A percentile compares a stretch with the other conserved stretches of the same genome.
Evolutionary conservation across 331 rosid genomes (phyloP).

Genomic region (Pyracantha coccinea): DNA sequence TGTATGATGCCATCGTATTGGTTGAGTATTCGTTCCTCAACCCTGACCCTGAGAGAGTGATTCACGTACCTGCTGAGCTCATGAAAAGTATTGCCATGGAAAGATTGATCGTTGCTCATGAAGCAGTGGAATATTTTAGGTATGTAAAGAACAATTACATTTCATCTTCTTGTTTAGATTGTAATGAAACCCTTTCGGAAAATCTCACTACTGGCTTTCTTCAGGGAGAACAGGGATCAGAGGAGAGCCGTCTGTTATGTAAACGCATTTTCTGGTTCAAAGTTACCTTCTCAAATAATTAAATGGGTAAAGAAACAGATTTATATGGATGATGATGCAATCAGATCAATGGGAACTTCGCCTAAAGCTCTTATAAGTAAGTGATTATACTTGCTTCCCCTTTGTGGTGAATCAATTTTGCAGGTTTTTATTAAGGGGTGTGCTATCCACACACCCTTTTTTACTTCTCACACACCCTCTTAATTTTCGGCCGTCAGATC

Average conservation of each 20-base stretch:
- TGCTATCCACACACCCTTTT: too few relatives aligned
- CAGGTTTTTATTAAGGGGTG: neutral
- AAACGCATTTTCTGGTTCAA: conserved; percentile 56
- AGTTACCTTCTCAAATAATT: conserved; percentile 38
- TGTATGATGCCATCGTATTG: conserved; percentile 61
- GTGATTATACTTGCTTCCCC: conserved; percentile 9
- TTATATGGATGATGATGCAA: conserved; percentile 32
- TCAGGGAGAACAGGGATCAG: conserved; percentile 59
- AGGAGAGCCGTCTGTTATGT: conserved; percentile 47
- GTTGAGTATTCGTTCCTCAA: conserved; percentile 63
- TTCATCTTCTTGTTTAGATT: neutral
- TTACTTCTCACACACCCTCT: too few relatives aligned
- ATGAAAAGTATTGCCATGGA: conserved; percentile 35
- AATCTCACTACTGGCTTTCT: conserved; percentile 14
- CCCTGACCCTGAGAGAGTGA: conserved; percentile 25
- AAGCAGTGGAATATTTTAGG: conserved; percentile 59
- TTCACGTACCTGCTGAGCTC: conserved; percentile 18
- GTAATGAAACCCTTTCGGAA: neutral
- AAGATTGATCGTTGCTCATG: conserved; percentile 55
- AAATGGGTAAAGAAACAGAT: conserved; percentile 38
- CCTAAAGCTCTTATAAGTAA: conserved; percentile 55
- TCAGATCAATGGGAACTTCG: conserved; percentile 32
- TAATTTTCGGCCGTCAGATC: too few relatives aligned
- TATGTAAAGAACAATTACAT: conserved; percentile 2
- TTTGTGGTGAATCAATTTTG: neutral